A percentile compares a stretch with the other conserved stretches of the same genome.
phyloP scores from a whole-genome alignment of 495 filamentous ascomycete genomes.

The Daldinia childiae region DNA sequence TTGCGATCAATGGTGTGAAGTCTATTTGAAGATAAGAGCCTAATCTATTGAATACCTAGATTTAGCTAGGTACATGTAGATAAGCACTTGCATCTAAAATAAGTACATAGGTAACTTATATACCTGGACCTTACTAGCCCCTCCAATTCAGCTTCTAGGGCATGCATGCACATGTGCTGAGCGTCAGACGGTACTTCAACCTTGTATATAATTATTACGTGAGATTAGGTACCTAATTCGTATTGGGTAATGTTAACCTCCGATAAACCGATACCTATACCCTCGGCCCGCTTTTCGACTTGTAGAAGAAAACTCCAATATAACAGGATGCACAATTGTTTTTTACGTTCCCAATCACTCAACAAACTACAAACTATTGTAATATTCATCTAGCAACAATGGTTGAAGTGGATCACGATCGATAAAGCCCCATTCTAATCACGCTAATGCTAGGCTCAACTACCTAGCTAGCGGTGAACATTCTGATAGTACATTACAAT shows the following conservation, averaged over 20 bases:
- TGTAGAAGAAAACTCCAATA: neutral
- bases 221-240: too few relatives aligned
- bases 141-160: neutral
- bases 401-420: slow-evolving; percentile 13
- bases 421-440: neutral
- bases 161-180: neutral
- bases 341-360: neutral
- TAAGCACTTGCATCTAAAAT: neutral
- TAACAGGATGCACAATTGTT: slow-evolving; percentile 11
- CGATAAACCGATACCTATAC: slow-evolving; percentile 15
- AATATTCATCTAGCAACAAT: slow-evolving; percentile 14
- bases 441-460: slow-evolving; percentile 12
- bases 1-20: neutral
- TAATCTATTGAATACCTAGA: neutral
- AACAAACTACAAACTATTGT: slow-evolving; percentile 3
- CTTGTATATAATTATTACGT: neutral
- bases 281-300: slow-evolving; percentile 17
- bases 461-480: slow-evolving; percentile 21
- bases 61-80: neutral
- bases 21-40: slow-evolving; percentile 4
- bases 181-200: neutral
- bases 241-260: slow-evolving; percentile 4
- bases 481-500: neutral
- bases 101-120: neutral
- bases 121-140: neutral